Evolutionary conservation across 805 yeast species (phyloP).

Genomic region (Teunomyces gatunensis): DNA sequence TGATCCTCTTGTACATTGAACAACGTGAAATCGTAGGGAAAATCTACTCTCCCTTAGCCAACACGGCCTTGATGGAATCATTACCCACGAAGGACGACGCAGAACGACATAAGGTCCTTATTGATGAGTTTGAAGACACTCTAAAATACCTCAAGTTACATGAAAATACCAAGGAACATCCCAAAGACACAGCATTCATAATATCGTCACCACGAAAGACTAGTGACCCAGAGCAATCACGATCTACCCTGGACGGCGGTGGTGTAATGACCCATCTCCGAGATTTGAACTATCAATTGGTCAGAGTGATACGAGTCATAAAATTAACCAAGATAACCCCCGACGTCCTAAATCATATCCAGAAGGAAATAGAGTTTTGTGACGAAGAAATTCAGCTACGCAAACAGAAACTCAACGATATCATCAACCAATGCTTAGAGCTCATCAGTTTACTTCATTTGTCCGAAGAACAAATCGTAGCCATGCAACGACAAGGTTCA

Average conservation of each 20-base stretch:
- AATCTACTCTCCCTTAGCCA: slow-evolving; percentile 8
- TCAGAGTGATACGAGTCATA: slow-evolving; percentile 32
- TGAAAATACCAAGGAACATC: slow-evolving; percentile 3
- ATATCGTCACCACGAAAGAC: slow-evolving; percentile 28
- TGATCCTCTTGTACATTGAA: slow-evolving; percentile 25
- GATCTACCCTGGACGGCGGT: slow-evolving; percentile 1
- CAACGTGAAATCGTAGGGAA: slow-evolving; percentile 28
- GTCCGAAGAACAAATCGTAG: slow-evolving; percentile 30
- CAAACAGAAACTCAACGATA: slow-evolving; percentile 18
- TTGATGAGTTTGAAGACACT: slow-evolving; percentile 30
- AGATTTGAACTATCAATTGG: slow-evolving; percentile 37
- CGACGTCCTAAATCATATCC: slow-evolving; percentile 22
- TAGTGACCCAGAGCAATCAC: slow-evolving; percentile 3
- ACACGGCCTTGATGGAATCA: slow-evolving; percentile 14
- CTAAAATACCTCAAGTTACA: slow-evolving; percentile 19
- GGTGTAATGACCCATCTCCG: slow-evolving; percentile 21
- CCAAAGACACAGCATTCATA: slow-evolving; percentile 16
- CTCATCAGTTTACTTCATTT: slow-evolving; percentile 27
- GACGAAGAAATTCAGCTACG: slow-evolving; percentile 25
- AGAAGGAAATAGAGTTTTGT: slow-evolving; percentile 24
- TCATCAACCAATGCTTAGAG: slow-evolving; percentile 24
- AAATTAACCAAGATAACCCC: slow-evolving; percentile 37
- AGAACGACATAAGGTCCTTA: slow-evolving; percentile 25
- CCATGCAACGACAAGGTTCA: slow-evolving; percentile 27
- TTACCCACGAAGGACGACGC: slow-evolving; percentile 33